Percentiles rank a stretch among this genome's conserved stretches.
Evolutionary conservation across 2,329 filamentous ascomycete genomes (phyloP).

Genomic region (Amesomyces nigricolor): DNA sequence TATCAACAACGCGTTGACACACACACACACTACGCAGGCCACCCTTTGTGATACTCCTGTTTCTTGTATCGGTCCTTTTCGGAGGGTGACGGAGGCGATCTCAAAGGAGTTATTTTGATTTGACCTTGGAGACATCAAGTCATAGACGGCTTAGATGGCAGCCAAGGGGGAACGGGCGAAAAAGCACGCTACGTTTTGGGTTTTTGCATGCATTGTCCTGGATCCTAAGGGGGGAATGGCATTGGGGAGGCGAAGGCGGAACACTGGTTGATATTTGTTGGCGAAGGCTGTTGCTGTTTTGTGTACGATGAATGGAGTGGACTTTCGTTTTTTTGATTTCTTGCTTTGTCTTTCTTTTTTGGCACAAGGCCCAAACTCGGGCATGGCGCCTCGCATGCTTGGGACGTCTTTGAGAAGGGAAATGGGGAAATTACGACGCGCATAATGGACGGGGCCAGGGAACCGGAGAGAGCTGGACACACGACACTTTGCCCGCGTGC

Average conservation of each 20-base stretch:
- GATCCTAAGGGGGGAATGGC: constrained; percentile 22
- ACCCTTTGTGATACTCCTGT: constrained; percentile 22
- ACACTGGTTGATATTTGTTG: constrained; percentile 18
- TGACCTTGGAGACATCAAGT: constrained; percentile 23
- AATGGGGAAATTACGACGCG: constrained; percentile 17
- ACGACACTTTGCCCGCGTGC: constrained; percentile 6
- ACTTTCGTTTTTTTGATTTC: constrained; percentile 11
- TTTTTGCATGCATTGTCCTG: constrained; percentile 27
- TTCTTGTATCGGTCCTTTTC: constrained; percentile 20
- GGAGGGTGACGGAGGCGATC: constrained; percentile 13
- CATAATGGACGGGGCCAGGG: constrained; percentile 23
- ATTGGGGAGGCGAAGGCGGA: constrained; percentile 19
- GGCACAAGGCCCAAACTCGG: constrained; percentile 14
- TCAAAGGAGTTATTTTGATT: constrained; percentile 12
- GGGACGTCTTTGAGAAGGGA: constrained; percentile 14
- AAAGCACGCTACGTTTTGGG: constrained; percentile 16
- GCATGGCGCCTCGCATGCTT: constrained; percentile 3
- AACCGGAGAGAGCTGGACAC: constrained; percentile 18
- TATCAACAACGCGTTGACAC: constrained; percentile 13
- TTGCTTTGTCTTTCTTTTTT: constrained; percentile 5
- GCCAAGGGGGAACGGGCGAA: constrained; percentile 22
- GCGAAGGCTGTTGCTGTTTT: constrained; percentile 20
- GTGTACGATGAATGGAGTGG: constrained; percentile 24
- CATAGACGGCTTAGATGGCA: constrained; percentile 23
- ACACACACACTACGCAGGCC: constrained; percentile 7